Conservation (phyloP, 305 asterid genomes). For the Lippia alba region DNA sequence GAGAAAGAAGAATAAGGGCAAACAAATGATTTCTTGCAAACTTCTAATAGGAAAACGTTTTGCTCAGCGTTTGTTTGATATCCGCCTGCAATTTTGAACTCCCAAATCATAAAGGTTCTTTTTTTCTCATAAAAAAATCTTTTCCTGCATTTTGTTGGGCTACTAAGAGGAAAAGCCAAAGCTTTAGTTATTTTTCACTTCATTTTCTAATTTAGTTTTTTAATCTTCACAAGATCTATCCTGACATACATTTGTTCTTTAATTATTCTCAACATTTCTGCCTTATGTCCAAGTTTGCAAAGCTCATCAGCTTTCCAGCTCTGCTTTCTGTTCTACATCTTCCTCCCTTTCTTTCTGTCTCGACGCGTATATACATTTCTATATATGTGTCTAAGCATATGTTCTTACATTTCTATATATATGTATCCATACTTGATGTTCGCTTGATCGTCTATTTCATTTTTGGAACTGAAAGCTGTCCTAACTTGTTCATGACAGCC, state of each 20-base stretch:
- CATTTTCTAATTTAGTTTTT: background rate
- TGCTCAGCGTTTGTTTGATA: background rate
- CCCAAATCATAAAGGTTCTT: background rate
- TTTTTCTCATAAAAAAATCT: background rate
- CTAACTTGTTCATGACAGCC: conserved; percentile 66
- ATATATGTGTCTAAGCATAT: background rate
- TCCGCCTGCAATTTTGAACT: background rate
- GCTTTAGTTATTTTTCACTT: background rate
- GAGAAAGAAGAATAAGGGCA: conserved; percentile 6
- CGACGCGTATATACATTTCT: background rate
- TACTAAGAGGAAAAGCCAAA: background rate
- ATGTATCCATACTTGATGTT: background rate
- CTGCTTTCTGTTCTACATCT: background rate
- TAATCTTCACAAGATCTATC: background rate
- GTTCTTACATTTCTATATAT: background rate
- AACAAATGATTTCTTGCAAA: background rate
- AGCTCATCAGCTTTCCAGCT: background rate
- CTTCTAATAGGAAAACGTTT: background rate
- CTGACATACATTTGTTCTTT: background rate
- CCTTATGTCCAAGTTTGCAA: background rate
- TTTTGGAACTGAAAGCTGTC: conserved; percentile 34
- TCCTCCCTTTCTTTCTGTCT: background rate
- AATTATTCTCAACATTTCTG: background rate
- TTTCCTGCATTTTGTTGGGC: background rate
- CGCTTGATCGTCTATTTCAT: conserved; percentile 24